These are phyloP conservation scores for Ceratocystis smalleyi DNA, from an alignment of 2,329 filamentous ascomycete species.

Conservation along the genomic window DNA sequence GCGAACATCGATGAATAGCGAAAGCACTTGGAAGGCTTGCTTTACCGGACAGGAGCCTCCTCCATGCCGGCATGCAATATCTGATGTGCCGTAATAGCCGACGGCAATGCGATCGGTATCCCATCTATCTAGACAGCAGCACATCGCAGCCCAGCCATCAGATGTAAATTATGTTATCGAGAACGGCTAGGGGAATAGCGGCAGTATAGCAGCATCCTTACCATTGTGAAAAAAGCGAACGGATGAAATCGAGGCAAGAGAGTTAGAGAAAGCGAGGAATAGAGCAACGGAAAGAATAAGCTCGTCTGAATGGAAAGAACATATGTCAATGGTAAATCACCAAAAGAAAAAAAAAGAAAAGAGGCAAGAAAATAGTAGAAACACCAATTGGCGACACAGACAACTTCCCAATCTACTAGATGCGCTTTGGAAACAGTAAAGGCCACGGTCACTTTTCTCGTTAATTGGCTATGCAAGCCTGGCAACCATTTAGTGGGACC, in stretches of 20 bases:
- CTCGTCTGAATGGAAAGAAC: neutral
- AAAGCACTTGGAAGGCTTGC: neutral
- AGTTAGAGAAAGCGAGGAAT: neutral
- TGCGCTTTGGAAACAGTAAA: conserved; percentile 6
- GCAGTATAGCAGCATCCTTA: conserved; percentile 1
- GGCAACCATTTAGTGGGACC: neutral
- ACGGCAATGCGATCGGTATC: neutral
- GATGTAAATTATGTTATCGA: conserved; percentile 4
- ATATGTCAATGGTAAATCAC: neutral
- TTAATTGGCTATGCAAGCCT: neutral
- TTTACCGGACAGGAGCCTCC: neutral
- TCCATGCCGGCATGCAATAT: neutral
- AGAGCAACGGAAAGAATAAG: too few relatives aligned
- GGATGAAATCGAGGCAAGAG: neutral
- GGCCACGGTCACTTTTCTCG: conserved; percentile 8
- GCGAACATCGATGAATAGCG: neutral
- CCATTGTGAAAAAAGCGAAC: neutral
- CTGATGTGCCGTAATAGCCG: neutral
- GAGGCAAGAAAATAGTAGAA: neutral
- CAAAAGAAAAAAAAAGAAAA: neutral
- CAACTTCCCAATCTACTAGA: neutral
- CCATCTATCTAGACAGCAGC: neutral
- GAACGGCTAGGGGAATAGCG: conserved; percentile 2
- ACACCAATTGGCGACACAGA: neutral
- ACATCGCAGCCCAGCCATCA: neutral